Conservation (phyloP, 2,329 filamentous ascomycete genomes). For the Metarhizium album region DNA sequence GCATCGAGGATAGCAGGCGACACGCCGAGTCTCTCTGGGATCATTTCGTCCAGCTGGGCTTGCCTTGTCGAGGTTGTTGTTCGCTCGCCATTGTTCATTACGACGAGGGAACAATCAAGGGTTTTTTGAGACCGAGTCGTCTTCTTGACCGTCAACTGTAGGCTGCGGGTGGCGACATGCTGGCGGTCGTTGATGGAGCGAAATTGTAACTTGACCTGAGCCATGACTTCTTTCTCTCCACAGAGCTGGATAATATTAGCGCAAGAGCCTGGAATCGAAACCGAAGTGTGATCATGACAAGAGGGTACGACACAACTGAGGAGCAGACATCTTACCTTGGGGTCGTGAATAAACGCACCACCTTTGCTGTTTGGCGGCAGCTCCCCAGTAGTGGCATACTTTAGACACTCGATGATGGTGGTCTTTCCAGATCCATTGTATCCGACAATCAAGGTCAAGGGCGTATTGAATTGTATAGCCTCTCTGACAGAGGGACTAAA, state of each 20-base stretch:
- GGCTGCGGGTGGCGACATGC: constrained; percentile 72
- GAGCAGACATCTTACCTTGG: constrained; percentile 47
- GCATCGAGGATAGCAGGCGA: constrained; percentile 82
- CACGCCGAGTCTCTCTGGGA: constrained; percentile 80
- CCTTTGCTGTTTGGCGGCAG: constrained; percentile 84
- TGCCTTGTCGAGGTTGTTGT: constrained; percentile 69
- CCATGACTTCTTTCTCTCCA: constrained; percentile 79
- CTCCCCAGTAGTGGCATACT: constrained; percentile 93
- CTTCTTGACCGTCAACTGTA: constrained; percentile 84
- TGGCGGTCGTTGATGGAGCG: constrained; percentile 64
- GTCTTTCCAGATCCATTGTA: constrained; percentile 98
- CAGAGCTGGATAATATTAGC: constrained; percentile 40
- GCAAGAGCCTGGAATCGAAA: neutral
- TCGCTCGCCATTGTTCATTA: constrained; percentile 69
- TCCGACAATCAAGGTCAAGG: constrained; percentile 90
- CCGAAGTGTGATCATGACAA: neutral
- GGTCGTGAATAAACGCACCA: constrained; percentile 93
- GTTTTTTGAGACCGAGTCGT: constrained; percentile 66
- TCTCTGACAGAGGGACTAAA: constrained; percentile 69
- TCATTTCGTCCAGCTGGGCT: constrained; percentile 69
- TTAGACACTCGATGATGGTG: constrained; percentile 96
- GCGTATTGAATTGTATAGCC: constrained; percentile 78
- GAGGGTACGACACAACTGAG: neutral
- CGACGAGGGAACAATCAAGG: constrained; percentile 67
- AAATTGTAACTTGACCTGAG: constrained; percentile 86